Conservation (phyloP, 2,329 filamentous ascomycete species). For the Ceratocystis variospora region DNA sequence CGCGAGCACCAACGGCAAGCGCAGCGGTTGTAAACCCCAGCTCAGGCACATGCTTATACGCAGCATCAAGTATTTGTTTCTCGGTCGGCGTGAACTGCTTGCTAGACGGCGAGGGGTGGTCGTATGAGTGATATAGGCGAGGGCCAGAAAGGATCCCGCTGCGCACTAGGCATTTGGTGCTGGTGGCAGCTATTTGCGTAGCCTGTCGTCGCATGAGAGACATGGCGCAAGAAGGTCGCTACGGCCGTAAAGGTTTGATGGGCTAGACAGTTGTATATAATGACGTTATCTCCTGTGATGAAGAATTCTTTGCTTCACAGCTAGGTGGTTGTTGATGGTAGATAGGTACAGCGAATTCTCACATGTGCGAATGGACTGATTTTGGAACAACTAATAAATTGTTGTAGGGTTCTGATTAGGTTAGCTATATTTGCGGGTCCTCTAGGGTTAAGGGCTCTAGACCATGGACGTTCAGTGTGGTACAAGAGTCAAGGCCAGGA, state of each 20-base stretch:
- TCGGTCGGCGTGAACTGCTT: constrained; percentile 53
- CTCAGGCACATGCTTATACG: constrained; percentile 61
- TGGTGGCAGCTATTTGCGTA: background rate
- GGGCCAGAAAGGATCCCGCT: background rate
- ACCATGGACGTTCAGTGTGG: too few species aligned
- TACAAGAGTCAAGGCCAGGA: too few species aligned
- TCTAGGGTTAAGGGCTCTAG: too few species aligned
- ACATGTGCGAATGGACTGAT: too few species aligned
- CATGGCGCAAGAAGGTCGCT: background rate
- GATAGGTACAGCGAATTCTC: too few species aligned
- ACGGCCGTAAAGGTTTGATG: too few species aligned
- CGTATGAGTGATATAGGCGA: constrained; percentile 56
- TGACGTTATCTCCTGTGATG: background rate
- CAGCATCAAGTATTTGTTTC: constrained; percentile 64
- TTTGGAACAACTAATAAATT: too few species aligned
- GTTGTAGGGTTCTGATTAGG: too few species aligned
- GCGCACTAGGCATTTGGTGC: background rate
- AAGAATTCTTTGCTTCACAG: too few species aligned
- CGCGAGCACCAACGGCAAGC: constrained; percentile 63
- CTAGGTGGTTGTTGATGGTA: too few species aligned
- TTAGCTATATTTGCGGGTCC: too few species aligned
- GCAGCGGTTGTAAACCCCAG: constrained; percentile 69
- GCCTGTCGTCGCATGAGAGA: constrained; percentile 6
- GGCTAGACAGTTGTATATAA: background rate
- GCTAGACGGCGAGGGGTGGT: constrained; percentile 45